Percentiles rank a stretch among this genome's conserved stretches.
Conservation (phyloP, 106 monocot species). For the Vanilla planifolia region DNA sequence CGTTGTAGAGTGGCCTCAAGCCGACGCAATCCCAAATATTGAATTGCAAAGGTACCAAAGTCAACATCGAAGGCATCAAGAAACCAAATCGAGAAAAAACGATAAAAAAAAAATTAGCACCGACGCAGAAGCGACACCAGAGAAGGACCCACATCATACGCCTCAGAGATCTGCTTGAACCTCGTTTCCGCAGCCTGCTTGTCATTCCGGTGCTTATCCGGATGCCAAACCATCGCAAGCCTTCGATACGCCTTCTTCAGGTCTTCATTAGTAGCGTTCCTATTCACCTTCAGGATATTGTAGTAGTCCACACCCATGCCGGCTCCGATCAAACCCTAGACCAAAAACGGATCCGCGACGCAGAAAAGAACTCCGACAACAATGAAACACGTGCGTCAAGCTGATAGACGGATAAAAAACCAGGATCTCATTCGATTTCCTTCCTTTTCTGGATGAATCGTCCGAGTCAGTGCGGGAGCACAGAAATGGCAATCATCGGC, state of each 20-base stretch:
- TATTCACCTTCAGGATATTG: constrained; percentile 66
- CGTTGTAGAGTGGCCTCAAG: too few relatives aligned
- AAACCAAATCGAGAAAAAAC: neutral
- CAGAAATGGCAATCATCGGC: too few relatives aligned
- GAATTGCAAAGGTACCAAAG: too few relatives aligned
- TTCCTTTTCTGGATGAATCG: neutral
- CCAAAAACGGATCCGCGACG: neutral
- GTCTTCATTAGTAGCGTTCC: constrained; percentile 65
- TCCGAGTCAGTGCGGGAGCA: neutral
- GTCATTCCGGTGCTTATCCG: constrained; percentile 66
- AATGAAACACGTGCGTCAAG: neutral
- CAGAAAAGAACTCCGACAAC: neutral
- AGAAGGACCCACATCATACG: constrained; percentile 38
- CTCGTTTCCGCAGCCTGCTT: constrained; percentile 69
- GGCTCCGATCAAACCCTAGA: neutral
- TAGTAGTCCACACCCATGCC: constrained; percentile 80
- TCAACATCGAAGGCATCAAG: too few relatives aligned
- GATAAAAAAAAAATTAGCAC: neutral
- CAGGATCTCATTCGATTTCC: neutral
- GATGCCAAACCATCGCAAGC: constrained; percentile 82
- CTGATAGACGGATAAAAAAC: neutral
- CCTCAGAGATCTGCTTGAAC: constrained; percentile 87
- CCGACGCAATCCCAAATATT: too few relatives aligned
- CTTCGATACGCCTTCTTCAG: constrained; percentile 75
- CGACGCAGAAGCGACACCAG: neutral